These are phyloP conservation scores for Litchi chinensis DNA, from an alignment of 345 rosid genomes.

Conservation along the genomic window DNA sequence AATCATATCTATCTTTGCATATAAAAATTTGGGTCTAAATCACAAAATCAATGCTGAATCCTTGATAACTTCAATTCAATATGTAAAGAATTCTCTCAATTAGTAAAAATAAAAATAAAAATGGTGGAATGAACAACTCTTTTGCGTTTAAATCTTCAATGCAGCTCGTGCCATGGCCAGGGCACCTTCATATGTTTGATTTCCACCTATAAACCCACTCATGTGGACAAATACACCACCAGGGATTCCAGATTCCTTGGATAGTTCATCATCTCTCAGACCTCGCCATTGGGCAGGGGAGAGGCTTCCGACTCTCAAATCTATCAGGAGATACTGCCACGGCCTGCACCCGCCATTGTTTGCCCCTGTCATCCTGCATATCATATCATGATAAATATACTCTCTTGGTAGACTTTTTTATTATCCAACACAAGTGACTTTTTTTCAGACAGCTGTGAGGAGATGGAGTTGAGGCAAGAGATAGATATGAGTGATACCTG, in stretches of 20 bases:
- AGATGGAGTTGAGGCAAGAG: too few relatives aligned
- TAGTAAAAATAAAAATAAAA: not conserved
- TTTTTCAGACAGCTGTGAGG: too few relatives aligned
- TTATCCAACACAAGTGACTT: too few relatives aligned
- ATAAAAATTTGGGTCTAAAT: not conserved
- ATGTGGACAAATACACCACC: constrained; percentile 90
- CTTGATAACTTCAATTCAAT: not conserved
- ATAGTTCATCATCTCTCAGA: constrained; percentile 75
- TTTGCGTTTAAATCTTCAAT: constrained; percentile 31
- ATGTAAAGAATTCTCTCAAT: not conserved
- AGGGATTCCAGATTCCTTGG: constrained; percentile 61
- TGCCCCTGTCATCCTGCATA: constrained; percentile 82
- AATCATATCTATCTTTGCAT: too few relatives aligned
- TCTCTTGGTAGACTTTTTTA: not conserved
- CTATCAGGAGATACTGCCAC: constrained; percentile 84
- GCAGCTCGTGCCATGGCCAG: constrained; percentile 75
- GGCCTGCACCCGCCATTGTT: constrained; percentile 85
- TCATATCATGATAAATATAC: not conserved
- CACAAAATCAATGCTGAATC: not conserved
- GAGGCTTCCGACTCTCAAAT: constrained; percentile 87
- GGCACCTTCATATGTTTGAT: constrained; percentile 70
- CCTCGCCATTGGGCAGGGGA: constrained; percentile 94
- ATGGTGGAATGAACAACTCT: too few relatives aligned
- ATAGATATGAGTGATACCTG: constrained; percentile 40
- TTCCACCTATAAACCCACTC: constrained; percentile 94